A percentile compares a stretch with the other conserved stretches of the same genome.
phyloP scores from a whole-genome alignment of 2,329 filamentous ascomycete species.

The Colletotrichum tamarilloi region DNA sequence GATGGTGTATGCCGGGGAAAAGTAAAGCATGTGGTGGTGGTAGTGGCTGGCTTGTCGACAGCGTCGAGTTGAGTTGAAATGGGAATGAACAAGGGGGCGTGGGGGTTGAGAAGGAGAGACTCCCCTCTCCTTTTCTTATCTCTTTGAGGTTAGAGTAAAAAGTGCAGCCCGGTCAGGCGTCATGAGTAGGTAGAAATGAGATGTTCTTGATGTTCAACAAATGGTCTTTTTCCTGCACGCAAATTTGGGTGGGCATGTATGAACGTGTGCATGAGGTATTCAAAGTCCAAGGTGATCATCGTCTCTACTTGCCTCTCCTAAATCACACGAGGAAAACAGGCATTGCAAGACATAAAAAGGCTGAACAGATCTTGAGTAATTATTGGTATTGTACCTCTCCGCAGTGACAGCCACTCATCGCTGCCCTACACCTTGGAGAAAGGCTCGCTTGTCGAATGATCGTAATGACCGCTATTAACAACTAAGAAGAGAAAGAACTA shows the following conservation, averaged over 20 bases:
- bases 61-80: slow-evolving; percentile 22
- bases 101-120: no score
- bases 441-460: not conserved
- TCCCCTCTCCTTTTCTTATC: not conserved
- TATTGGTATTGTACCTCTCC: not conserved
- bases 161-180: slow-evolving; percentile 36
- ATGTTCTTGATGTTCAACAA: slow-evolving; percentile 31
- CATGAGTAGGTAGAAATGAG: slow-evolving; percentile 37
- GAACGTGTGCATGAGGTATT: not conserved
- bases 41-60: slow-evolving; percentile 8
- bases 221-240: not conserved
- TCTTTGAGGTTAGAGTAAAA: slow-evolving; percentile 34
- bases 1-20: not conserved
- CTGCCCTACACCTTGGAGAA: not conserved
- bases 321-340: not conserved
- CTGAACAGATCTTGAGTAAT: not conserved
- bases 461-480: slow-evolving; percentile 1
- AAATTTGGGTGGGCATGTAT: no score
- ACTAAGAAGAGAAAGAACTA: not conserved
- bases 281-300: no score
- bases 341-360: not conserved
- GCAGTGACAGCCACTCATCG: not conserved
- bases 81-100: not conserved
- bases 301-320: not conserved
- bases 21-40: not conserved